These are phyloP conservation scores for Podaxis sp. DNA, from an alignment of 768 basidiomycete genomes.

Conservation along the genomic window DNA sequence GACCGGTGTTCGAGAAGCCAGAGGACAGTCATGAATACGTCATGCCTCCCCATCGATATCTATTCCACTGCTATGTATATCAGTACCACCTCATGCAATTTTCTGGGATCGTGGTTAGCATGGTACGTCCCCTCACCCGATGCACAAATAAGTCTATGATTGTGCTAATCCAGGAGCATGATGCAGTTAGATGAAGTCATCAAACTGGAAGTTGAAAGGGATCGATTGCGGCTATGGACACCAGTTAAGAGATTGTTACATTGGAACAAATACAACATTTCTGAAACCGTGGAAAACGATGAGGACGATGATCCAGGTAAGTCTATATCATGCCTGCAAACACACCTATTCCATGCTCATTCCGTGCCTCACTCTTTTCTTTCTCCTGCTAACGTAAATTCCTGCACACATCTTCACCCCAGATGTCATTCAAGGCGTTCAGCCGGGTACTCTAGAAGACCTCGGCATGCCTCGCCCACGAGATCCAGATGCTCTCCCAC, in stretches of 20 bases:
- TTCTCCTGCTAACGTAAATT: background rate
- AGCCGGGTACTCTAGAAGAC: slow-evolving; percentile 37
- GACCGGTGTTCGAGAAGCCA: slow-evolving; percentile 37
- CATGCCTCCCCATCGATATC: slow-evolving; percentile 57
- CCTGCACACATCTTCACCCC: background rate
- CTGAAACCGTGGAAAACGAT: slow-evolving; percentile 37
- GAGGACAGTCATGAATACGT: slow-evolving; percentile 20
- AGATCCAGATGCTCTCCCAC: slow-evolving; percentile 75
- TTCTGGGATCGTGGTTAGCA: slow-evolving; percentile 31
- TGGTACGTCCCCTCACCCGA: slow-evolving; percentile 26
- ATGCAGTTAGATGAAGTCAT: slow-evolving; percentile 58
- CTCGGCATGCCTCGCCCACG: slow-evolving; percentile 53
- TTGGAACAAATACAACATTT: slow-evolving; percentile 42
- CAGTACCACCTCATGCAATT: slow-evolving; percentile 51
- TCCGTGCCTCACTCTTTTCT: background rate
- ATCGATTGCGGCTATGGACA: slow-evolving; percentile 48
- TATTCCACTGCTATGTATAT: slow-evolving; percentile 74
- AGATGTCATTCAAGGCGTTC: slow-evolving; percentile 54
- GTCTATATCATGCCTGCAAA: background rate
- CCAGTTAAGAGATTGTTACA: slow-evolving; percentile 39
- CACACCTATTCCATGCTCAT: background rate
- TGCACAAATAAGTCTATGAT: background rate
- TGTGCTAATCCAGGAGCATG: background rate
- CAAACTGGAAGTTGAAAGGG: slow-evolving; percentile 45
- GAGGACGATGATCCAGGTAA: slow-evolving; percentile 74